Base-by-base conservation (phyloP, 1,284 basidiomycete species). In the Blastosporella zonata region DNA sequence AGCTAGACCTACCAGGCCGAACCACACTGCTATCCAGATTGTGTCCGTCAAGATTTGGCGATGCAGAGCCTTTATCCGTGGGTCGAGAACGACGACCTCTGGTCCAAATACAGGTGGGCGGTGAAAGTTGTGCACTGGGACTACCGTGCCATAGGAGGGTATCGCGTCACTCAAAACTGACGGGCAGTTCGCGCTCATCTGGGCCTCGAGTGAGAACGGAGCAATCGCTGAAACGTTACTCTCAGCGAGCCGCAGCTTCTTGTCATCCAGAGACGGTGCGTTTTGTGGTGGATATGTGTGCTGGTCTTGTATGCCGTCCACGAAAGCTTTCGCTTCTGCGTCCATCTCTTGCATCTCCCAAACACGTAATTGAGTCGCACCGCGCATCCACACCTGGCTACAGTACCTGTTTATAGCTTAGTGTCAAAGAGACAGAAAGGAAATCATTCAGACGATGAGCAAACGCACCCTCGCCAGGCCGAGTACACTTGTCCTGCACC, bases 71-170 rank as follows among this genome's bases (percentile, higher is more conserved):
- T 62, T 61, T 34, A 74, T 70, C 21, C 67, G 59, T 46, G 65
- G 66, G 49, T 74, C 71, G 33, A 66, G 58, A 31, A 73, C 66
- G 25, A 68, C 64, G 35, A 58, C 59, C 50, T 72, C 69, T 5
- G 71, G 71, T 6, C 72, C 72, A 52, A 72, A 73, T 29, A 72
- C 59, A 6, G 68, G 62, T 15, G 68, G 67, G 7, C 66, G 61
- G 9, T 42, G 41, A 49, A 62, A 61, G 25, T 34, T 38, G n/a
- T 50, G 51, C 10, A 7, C 18, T 3, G 25, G 17, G n/a, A 8
- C 31, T 25, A 35, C 34, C 5, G 23, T n/a, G 5, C 28, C 31
- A 29, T 46, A 52, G 21, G 47, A 46, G 10, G 46, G 41, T 43
- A 48, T 37, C 12, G 52, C 42, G 12, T 50, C 51, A 25, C 33